Percentiles rank a stretch among this genome's conserved stretches.
These are phyloP conservation scores for Priceomyces medius DNA, from an alignment of 805 yeast genomes.

Conservation along the genomic window DNA sequence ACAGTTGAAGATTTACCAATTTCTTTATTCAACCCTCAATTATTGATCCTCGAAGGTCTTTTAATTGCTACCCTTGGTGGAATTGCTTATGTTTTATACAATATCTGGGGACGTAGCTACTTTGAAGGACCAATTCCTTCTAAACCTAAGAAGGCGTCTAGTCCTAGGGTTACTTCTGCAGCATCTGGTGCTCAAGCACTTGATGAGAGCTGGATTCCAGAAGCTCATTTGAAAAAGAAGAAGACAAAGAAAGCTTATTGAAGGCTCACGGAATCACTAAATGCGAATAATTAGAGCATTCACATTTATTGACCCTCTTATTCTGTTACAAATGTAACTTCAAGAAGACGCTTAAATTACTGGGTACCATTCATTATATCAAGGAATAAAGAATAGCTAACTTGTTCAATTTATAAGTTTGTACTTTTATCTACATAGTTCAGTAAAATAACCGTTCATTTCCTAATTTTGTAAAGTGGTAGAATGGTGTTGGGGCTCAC, in stretches of 20 bases:
- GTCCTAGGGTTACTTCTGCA: conserved; percentile 10
- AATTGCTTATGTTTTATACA: conserved; percentile 48
- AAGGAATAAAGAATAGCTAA: too few species aligned
- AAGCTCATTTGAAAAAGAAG: conserved; percentile 45
- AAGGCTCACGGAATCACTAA: not conserved
- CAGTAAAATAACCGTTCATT: too few species aligned
- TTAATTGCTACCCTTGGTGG: conserved; percentile 49
- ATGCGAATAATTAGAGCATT: too few species aligned
- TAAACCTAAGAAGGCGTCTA: conserved; percentile 9
- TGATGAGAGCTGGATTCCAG: conserved; percentile 61
- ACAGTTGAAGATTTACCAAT: conserved; percentile 62
- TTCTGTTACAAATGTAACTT: too few species aligned
- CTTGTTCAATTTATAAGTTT: too few species aligned
- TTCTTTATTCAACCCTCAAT: conserved; percentile 70
- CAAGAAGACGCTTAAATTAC: too few species aligned
- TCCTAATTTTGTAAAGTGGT: too few species aligned
- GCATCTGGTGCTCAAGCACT: conserved; percentile 25
- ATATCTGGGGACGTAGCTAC: conserved; percentile 46
- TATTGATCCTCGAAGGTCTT: conserved; percentile 60
- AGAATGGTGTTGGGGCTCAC: too few species aligned
- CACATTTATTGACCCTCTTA: too few species aligned
- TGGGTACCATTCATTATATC: too few species aligned
- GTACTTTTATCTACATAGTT: too few species aligned
- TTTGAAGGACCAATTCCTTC: conserved; percentile 34
- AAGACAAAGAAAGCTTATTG: conserved; percentile 26